Conservation (phyloP, 2,329 filamentous ascomycete species). For the Nemania bipapillata region DNA sequence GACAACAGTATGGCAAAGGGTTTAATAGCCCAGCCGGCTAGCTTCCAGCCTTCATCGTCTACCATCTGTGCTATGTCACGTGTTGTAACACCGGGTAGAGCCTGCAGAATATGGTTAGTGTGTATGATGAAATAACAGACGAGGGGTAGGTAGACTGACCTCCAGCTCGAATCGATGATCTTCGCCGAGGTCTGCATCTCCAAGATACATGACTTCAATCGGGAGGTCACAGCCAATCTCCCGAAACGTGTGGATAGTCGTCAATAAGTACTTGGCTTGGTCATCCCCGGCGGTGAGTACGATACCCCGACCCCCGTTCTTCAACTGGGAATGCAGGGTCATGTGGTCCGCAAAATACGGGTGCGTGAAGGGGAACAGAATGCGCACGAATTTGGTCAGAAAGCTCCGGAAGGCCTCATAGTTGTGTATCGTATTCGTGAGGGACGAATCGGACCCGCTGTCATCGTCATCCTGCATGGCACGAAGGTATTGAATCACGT, state of each 20-base stretch:
- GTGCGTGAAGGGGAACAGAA: slow-evolving; percentile 55
- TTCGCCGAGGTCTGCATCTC: slow-evolving; percentile 57
- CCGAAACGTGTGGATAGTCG: slow-evolving; percentile 55
- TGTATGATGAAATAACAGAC: background rate
- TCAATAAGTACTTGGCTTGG: slow-evolving; percentile 57
- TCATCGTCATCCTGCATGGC: slow-evolving; percentile 32
- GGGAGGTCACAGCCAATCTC: slow-evolving; percentile 54
- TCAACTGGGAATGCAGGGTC: slow-evolving; percentile 56
- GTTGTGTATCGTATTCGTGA: slow-evolving; percentile 52
- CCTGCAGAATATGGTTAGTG: slow-evolving; percentile 21
- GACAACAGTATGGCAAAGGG: slow-evolving; percentile 60
- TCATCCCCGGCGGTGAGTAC: slow-evolving; percentile 59
- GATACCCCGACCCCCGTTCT: slow-evolving; percentile 56
- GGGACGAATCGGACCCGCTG: slow-evolving; percentile 27
- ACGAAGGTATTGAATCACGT: slow-evolving; percentile 54
- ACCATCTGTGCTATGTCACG: slow-evolving; percentile 59
- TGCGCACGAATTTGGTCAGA: slow-evolving; percentile 52
- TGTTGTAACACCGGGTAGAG: slow-evolving; percentile 56
- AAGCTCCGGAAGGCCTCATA: slow-evolving; percentile 58
- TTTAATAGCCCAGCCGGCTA: slow-evolving; percentile 60
- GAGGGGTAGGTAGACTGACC: slow-evolving; percentile 28
- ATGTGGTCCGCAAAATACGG: slow-evolving; percentile 60
- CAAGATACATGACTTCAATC: slow-evolving; percentile 57
- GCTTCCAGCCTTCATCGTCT: slow-evolving; percentile 57
- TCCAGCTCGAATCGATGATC: slow-evolving; percentile 57